Evolutionary conservation across 352 stramenopile species (phyloP), one percentile per base, ranked within the genome.

Genomic region (Peronospora tabacina): DNA sequence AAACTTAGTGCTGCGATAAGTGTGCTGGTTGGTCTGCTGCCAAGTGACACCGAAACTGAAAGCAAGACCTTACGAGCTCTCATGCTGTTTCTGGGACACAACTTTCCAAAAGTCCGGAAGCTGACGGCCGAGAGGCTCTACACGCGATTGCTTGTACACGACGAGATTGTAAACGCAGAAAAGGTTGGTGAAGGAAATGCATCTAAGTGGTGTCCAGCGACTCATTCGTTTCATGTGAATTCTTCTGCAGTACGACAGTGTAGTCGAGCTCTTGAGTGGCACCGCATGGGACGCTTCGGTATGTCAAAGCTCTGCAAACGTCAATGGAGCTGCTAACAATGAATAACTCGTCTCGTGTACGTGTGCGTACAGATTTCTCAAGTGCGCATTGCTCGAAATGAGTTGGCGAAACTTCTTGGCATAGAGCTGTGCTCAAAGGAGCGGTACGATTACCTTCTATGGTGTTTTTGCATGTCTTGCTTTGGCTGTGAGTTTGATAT

Each of bases 81-180:
- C 8, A 45, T 90, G 17, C 33, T 92, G 39, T 89, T 92, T 42
- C 54, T 94, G 0, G 81, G 61, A 1, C 86, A 96, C 61, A 78
- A 81, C 6, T 96, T 92, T 47, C 86, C 86, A 0, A 87, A 81
- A 44, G 73, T 96, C 15, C 78, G 86, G 28, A 93, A 93, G 49
- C 30, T 85, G 13, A 85, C 79, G 11, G 85, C 85, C 1, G 81
- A 94, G 57, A 76, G 75, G 20, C 65, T 95, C 13, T 94, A 94
- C 68, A 88, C 85, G 7, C 68, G 79, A 17, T 49, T 92, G 40
- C 54, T 92, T 15, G 61, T 92, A 30, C 66, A 90, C 48, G 79
- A 90, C 49, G 78, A 87, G 30, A 53, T 90, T 29, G 38, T 89
- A 20, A 61, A 77, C 19, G 61, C 85, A 49, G 60, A 64, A 34